A percentile compares a stretch with the other conserved stretches of the same genome.
phyloP scores from a whole-genome alignment of 768 basidiomycete species.

The Galerina marginata region DNA sequence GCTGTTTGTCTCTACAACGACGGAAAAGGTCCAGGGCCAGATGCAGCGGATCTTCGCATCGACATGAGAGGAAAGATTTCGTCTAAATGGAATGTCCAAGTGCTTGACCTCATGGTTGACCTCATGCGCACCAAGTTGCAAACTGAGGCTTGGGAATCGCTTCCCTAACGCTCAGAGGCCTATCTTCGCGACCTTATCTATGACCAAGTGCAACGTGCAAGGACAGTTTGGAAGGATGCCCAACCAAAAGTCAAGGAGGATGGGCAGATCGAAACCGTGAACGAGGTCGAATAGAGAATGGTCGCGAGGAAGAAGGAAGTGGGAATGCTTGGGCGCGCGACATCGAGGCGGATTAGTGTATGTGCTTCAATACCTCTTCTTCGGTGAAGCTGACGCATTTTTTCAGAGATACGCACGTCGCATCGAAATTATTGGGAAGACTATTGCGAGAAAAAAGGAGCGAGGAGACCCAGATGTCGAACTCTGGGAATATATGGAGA shows the following conservation, averaged over 20 bases:
- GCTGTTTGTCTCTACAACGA: not conserved
- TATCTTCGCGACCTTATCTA: conserved; percentile 14
- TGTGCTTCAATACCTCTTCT: not conserved
- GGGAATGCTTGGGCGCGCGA: conserved; percentile 2
- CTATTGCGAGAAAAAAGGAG: conserved; percentile 6
- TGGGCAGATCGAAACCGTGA: conserved; percentile 14
- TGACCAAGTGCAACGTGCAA: conserved; percentile 9
- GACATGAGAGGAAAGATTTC: conserved; percentile 16
- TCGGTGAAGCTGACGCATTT: not conserved
- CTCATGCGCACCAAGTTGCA: not conserved
- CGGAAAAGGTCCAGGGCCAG: conserved; percentile 15
- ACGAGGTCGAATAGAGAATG: conserved; percentile 16
- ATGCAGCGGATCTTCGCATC: conserved; percentile 9
- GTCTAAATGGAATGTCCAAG: conserved; percentile 15
- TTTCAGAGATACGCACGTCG: not conserved
- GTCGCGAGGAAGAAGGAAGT: not conserved
- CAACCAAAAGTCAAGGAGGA: conserved; percentile 17
- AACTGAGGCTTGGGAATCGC: not conserved
- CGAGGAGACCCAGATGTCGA: conserved; percentile 5
- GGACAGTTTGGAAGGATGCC: conserved; percentile 12
- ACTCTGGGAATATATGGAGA: conserved; percentile 13
- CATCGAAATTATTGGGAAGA: not conserved
- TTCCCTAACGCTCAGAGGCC: conserved; percentile 9
- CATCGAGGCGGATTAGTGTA: not conserved
- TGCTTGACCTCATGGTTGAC: conserved; percentile 11